Percentiles rank a stretch among this genome's conserved stretches.
Evolutionary conservation across 2,329 filamentous ascomycete genomes (phyloP).

Genomic region (Chrysoporthe puriensis): DNA sequence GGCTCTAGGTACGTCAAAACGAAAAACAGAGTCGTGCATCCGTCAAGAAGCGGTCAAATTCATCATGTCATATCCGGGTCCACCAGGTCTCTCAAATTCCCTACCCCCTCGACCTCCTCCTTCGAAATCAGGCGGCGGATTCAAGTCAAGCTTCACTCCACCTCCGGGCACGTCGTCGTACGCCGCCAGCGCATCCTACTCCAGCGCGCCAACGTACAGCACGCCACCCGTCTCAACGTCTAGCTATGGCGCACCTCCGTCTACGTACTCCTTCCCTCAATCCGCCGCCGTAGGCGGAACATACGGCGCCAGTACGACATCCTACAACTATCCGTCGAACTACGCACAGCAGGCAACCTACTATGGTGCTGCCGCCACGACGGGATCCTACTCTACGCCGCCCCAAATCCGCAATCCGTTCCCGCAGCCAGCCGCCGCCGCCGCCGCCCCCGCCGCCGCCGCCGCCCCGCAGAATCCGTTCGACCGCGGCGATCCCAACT

Average conservation of each 20-base stretch:
- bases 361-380: slow-evolving; percentile 41
- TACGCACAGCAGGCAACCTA: slow-evolving; percentile 44
- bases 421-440: slow-evolving; percentile 58
- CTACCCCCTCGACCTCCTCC: slow-evolving; percentile 80
- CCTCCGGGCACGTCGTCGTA: slow-evolving; percentile 41
- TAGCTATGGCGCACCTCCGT: slow-evolving; percentile 48
- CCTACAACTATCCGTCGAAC: slow-evolving; percentile 31
- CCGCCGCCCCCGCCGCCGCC: slow-evolving; percentile 37
- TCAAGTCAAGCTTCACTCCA: slow-evolving; percentile 56
- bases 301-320: slow-evolving; percentile 35
- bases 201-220: slow-evolving; percentile 40
- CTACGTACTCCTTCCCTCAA: slow-evolving; percentile 34
- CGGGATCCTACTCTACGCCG: slow-evolving; percentile 51
- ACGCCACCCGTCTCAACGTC: slow-evolving; percentile 41
- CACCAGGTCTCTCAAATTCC: slow-evolving; percentile 75
- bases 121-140: slow-evolving; percentile 48
- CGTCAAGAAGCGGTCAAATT: slow-evolving; percentile 50
- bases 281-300: slow-evolving; percentile 41
- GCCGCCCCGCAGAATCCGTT: slow-evolving; percentile 34
- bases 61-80: slow-evolving; percentile 85
- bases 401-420: slow-evolving; percentile 84
- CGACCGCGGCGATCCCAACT: slow-evolving; percentile 45
- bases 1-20: slow-evolving; percentile 56
- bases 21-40: slow-evolving; percentile 35
- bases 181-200: slow-evolving; percentile 37